Base-by-base conservation (phyloP, 257 asterid species). In the Forsythia viridissima region DNA sequence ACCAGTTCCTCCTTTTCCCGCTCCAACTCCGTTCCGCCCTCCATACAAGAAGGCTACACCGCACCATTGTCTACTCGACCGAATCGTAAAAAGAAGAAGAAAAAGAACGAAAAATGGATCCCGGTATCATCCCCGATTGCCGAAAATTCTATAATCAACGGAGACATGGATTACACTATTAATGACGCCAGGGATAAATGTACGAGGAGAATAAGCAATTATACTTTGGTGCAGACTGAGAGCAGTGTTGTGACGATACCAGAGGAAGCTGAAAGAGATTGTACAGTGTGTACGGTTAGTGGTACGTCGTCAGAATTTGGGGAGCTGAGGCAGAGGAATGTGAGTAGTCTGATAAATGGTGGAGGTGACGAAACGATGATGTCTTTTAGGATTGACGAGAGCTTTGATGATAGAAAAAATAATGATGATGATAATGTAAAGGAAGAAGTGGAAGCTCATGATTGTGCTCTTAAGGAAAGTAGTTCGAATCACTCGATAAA, bases 241-340 rank as follows among this genome's bases (percentile, higher is more conserved):
- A 81, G 83, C 74, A 84, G 77, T 37, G 72, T 87, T 68, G 79
- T 80, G 36, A 70, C 67, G 20, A 77, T 85, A 42, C 82, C 84
- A 78, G 94, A 87, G 83, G 88, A 77, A 59, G 77, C 72, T 15
- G 83, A 71, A 72, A 46, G 81, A 73, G 90, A 85, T 68, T 81
- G 83, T 79, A 38, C 81, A 34, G 88, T 79, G 79, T 73, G 81
- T 79, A 75, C 82, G 41, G 76, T 79, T 70, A 67, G 84, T 74
- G 86, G 80, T 79, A 67, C 78, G 11, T 70, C 74, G 8, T 75
- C 87, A 75, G 89, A 82, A 70, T 89, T 73, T 72, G 84, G 89
- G 76, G 91, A 85, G 79, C 78, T 91, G 89, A 88, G 99, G 86
- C 97, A 93, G 88, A 89, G 99, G 88, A 94, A 88, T 87, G 89